These are phyloP conservation scores for Cercospora zeina DNA, from an alignment of 2,329 filamentous ascomycete species.

Conservation along the genomic window DNA sequence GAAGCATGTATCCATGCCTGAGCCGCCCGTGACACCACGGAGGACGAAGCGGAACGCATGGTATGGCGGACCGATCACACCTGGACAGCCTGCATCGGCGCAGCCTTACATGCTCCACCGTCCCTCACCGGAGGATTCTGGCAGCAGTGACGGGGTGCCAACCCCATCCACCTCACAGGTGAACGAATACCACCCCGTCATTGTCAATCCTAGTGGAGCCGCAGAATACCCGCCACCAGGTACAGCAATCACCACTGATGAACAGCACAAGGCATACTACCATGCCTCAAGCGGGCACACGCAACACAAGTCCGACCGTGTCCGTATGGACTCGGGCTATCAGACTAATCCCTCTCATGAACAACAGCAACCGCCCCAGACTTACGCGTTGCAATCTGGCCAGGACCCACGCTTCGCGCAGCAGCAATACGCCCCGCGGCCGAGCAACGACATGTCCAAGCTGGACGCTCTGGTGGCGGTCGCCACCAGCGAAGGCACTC, in stretches of 20 bases:
- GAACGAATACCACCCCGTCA: constrained; percentile 55
- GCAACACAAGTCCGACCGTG: constrained; percentile 35
- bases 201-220: constrained; percentile 53
- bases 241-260: constrained; percentile 37
- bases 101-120: constrained; percentile 42
- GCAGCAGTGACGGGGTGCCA: constrained; percentile 57
- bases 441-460: constrained; percentile 53
- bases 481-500: constrained; percentile 57
- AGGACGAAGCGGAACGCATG: constrained; percentile 69
- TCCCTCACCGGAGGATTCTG: constrained; percentile 58
- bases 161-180: constrained; percentile 54
- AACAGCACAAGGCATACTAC: constrained; percentile 44
- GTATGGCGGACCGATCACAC: constrained; percentile 60
- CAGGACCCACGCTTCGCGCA: constrained; percentile 39
- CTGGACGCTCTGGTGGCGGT: constrained; percentile 66
- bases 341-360: constrained; percentile 34
- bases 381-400: constrained; percentile 40
- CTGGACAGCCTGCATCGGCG: constrained; percentile 24
- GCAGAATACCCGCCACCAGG: constrained; percentile 48
- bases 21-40: constrained; percentile 54
- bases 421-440: constrained; percentile 34
- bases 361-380: constrained; percentile 31
- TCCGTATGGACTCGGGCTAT: constrained; percentile 40
- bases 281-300: constrained; percentile 13
- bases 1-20: constrained; percentile 42